Evolutionary conservation across 2,329 filamentous ascomycete genomes (phyloP).

Genomic region (Orbilia javanica): DNA sequence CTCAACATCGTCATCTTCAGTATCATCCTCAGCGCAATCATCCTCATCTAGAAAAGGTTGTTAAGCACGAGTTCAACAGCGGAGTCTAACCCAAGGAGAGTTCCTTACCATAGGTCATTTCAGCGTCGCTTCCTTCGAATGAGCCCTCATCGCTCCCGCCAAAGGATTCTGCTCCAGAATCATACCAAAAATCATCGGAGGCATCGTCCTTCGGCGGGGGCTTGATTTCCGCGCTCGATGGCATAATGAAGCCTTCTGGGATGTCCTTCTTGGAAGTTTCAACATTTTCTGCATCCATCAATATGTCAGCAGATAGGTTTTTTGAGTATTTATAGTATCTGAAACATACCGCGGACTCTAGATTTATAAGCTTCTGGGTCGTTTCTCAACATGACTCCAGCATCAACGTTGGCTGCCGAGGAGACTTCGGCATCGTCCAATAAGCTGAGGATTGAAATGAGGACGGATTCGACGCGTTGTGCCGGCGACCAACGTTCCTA

Average conservation of each 20-base stretch:
- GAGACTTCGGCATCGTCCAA: conserved; percentile 94
- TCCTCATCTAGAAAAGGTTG: conserved; percentile 62
- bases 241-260: conserved; percentile 83
- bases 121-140: conserved; percentile 60
- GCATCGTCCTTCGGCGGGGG: conserved; percentile 78
- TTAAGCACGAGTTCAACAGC: conserved; percentile 16
- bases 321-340: conserved; percentile 61
- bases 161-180: conserved; percentile 70
- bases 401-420: conserved; percentile 94
- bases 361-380: conserved; percentile 77
- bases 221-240: conserved; percentile 75
- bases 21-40: conserved; percentile 58
- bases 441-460: conserved; percentile 90
- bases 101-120: conserved; percentile 62
- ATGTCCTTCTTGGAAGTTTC: conserved; percentile 82
- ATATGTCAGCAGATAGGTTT: conserved; percentile 67
- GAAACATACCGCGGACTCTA: conserved; percentile 62
- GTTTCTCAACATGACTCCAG: conserved; percentile 85
- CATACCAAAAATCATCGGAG: conserved; percentile 78
- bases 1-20: conserved; percentile 53
- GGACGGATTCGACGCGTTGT: conserved; percentile 92
- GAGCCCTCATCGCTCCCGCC: conserved; percentile 52
- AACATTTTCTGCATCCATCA: conserved; percentile 73
- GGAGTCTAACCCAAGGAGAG: neutral
- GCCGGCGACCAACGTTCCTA: conserved; percentile 91